Conservation (phyloP, 768 basidiomycete genomes). For the Sarcodon aspratus region DNA sequence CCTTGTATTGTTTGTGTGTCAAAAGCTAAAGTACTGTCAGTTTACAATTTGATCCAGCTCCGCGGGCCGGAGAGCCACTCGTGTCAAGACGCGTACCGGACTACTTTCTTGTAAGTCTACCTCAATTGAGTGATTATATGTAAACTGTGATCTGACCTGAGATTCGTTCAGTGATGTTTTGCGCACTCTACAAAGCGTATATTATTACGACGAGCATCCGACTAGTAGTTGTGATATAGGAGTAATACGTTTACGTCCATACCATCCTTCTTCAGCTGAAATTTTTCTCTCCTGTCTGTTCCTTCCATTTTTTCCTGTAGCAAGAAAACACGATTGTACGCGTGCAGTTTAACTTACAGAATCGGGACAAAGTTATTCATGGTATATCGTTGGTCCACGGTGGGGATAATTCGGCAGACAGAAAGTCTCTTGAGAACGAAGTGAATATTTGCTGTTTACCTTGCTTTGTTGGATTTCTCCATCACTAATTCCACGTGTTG, state of each 20-base stretch:
- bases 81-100: conserved; percentile 93
- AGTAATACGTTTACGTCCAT: not conserved
- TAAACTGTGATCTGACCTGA: not conserved
- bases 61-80: conserved; percentile 95
- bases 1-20: not conserved
- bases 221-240: not conserved
- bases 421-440: too few relatives aligned
- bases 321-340: too few relatives aligned
- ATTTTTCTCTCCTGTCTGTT: not conserved
- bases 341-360: too few relatives aligned
- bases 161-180: not conserved
- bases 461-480: too few relatives aligned
- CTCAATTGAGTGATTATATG: not conserved
- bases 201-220: not conserved
- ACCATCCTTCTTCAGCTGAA: not conserved
- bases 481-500: too few relatives aligned
- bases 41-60: conserved; percentile 99
- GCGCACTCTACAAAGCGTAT: not conserved
- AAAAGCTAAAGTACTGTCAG: conserved; percentile 24
- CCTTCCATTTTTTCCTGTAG: not conserved
- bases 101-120: conserved; percentile 71
- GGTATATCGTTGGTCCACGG: too few relatives aligned
- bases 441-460: too few relatives aligned
- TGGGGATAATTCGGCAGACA: too few relatives aligned
- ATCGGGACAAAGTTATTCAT: too few relatives aligned